Evolutionary conservation across 2,329 filamentous ascomycete genomes (phyloP).

Genomic region (Colletotrichum destructivum): DNA sequence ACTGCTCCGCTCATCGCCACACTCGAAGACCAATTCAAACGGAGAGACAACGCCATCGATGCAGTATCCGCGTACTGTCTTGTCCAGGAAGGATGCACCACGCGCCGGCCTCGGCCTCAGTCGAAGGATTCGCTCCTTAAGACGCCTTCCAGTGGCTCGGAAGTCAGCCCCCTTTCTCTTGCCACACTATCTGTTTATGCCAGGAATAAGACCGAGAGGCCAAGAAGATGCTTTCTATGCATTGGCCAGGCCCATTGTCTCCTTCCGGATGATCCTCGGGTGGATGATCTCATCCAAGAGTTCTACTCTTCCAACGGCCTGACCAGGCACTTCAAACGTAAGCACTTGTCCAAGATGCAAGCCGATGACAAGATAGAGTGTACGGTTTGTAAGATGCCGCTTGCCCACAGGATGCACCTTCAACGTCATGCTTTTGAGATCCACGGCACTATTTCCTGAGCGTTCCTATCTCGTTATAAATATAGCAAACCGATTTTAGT

Average conservation of each 20-base stretch:
- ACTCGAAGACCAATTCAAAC: slow-evolving; percentile 38
- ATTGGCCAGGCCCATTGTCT: slow-evolving; percentile 33
- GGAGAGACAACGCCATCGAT: slow-evolving; percentile 38
- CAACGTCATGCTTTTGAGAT: slow-evolving; percentile 11
- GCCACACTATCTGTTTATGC: slow-evolving; percentile 37
- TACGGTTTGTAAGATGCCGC: slow-evolving; percentile 29
- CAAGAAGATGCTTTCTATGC: slow-evolving; percentile 28
- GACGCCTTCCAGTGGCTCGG: neutral
- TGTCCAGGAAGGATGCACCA: slow-evolving; percentile 1
- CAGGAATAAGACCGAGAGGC: no score
- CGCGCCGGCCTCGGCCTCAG: slow-evolving; percentile 2
- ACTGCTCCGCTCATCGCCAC: slow-evolving; percentile 27
- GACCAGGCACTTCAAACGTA: slow-evolving; percentile 39
- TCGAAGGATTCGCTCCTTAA: neutral
- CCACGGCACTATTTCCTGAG: slow-evolving; percentile 9
- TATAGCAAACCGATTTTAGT: neutral
- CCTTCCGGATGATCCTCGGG: slow-evolving; percentile 10
- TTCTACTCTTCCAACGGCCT: slow-evolving; percentile 40
- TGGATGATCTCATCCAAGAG: slow-evolving; percentile 27
- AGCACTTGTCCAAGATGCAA: slow-evolving; percentile 32
- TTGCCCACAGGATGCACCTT: slow-evolving; percentile 21
- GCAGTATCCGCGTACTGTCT: slow-evolving; percentile 38
- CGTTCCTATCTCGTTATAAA: neutral
- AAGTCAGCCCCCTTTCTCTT: slow-evolving; percentile 18
- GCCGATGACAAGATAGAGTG: slow-evolving; percentile 16